Percentiles rank a stretch among this genome's conserved stretches.
These are phyloP conservation scores for Paramecium bursaria DNA, from an alignment of 73 alveolate genomes.

Conservation along the genomic window DNA sequence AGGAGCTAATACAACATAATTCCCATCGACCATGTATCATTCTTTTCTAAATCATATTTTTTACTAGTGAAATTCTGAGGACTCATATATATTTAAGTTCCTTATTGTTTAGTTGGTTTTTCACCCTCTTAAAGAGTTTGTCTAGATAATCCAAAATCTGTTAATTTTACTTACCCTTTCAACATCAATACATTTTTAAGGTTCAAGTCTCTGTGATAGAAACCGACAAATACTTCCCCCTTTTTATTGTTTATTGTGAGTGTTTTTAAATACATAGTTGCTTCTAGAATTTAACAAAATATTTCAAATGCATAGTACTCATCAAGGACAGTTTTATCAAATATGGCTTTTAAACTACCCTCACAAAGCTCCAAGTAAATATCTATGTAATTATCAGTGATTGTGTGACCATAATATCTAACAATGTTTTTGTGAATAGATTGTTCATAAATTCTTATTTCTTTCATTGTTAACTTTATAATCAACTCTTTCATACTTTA, in stretches of 20 bases:
- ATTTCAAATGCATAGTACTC: neutral
- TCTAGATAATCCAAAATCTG: slow-evolving; percentile 37
- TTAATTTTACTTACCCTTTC: neutral
- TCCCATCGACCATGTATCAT: slow-evolving; percentile 49
- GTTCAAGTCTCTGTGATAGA: slow-evolving; percentile 43
- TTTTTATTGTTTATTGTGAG: too few species aligned
- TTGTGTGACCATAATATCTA: neutral
- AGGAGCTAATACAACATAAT: slow-evolving; percentile 19
- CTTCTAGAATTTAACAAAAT: neutral
- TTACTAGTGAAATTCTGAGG: slow-evolving; percentile 8
- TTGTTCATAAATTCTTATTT: too few species aligned
- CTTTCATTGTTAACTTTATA: neutral
- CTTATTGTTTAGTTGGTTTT: neutral
- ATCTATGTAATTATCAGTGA: neutral
- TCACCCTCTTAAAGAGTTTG: neutral
- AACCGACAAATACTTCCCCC: neutral
- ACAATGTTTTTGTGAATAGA: neutral
- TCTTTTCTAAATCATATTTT: slow-evolving; percentile 38
- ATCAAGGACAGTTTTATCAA: too few species aligned
- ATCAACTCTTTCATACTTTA: neutral
- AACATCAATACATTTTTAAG: neutral
- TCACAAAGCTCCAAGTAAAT: neutral
- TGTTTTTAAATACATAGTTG: neutral
- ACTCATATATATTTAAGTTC: slow-evolving; percentile 7
- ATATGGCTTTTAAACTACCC: neutral